Conservation (phyloP, 495 filamentous ascomycete genomes). For the Barbatosphaeria neglecta region DNA sequence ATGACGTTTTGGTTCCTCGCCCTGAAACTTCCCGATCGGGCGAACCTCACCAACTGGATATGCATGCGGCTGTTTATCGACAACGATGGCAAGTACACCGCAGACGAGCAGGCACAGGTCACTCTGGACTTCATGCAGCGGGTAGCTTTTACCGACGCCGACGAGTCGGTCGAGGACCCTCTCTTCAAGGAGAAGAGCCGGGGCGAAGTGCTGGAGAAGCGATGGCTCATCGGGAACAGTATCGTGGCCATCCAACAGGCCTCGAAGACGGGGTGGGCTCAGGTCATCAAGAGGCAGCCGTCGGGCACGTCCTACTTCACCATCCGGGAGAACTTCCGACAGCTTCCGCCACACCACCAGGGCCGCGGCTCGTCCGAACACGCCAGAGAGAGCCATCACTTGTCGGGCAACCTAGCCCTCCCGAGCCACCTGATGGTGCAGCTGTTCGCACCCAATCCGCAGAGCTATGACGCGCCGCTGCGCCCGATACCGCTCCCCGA, state of each 20-base stretch:
- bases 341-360: slow-evolving; percentile 61
- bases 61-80: slow-evolving; percentile 74
- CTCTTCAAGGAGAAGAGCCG: slow-evolving; percentile 49
- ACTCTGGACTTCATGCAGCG: slow-evolving; percentile 95
- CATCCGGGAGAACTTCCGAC: slow-evolving; percentile 59
- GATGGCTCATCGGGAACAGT: slow-evolving; percentile 80
- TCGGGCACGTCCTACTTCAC: slow-evolving; percentile 72
- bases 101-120: slow-evolving; percentile 88
- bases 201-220: slow-evolving; percentile 58
- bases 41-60: slow-evolving; percentile 81
- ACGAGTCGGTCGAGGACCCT: slow-evolving; percentile 55
- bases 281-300: slow-evolving; percentile 72
- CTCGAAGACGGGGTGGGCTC: slow-evolving; percentile 57
- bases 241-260: slow-evolving; percentile 79
- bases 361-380: slow-evolving; percentile 31
- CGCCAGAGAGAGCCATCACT: slow-evolving; percentile 26
- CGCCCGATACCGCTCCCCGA: slow-evolving; percentile 74
- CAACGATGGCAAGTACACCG: slow-evolving; percentile 54
- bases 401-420: slow-evolving; percentile 41
- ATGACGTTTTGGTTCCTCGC: slow-evolving; percentile 95
- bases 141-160: slow-evolving; percentile 74
- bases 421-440: slow-evolving; percentile 82
- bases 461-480: slow-evolving; percentile 38
- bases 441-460: slow-evolving; percentile 60
- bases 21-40: slow-evolving; percentile 69